Evolutionary conservation across 1,139 yeast genomes (phyloP), one percentile per base, ranked within the genome.

Genomic region (Candida albicans): DNA sequence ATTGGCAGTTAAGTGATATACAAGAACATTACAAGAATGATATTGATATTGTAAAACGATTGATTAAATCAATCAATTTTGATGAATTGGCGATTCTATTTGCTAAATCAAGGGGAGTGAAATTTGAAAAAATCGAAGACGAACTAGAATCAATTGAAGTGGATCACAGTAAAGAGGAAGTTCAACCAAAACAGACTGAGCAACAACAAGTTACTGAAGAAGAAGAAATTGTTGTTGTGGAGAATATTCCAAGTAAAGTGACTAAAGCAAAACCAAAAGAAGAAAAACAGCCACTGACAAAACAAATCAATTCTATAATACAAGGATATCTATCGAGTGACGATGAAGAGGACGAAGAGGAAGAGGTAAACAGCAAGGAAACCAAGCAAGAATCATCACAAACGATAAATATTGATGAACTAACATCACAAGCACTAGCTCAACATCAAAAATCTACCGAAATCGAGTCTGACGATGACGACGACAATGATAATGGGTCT

Each of bases 1-100:
- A 56, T 41, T 70, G 75, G 75, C 73, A 68, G 52, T 50, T 68
- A 33, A 40, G 53, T 28, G 73, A 68, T 39, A 33, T 67, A 14
- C 49, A 48, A 18, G 47, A 46, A 9, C 41, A 37, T 7, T 51
- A 52, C 22, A 18, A 18, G 5, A 27, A 10, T 42, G 51, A 42
- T n/a, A 50, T 54, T 2, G 56, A 56, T 33, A 43, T 55, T 47
- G 55, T 4, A 18, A 3, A 18, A 18, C 22, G 5, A 55, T 37
- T 37, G 30, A 29, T 31, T 13, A 45, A 37, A 33, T 52, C 63
- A 41, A 43, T 56, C 11, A 55, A 68, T 43, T 68, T 52, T 45
- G 70, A 72, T 45, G 62, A 65, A 34, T 54, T 71, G 28, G 62
- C 58, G 10, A 29, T 67, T 2, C 50, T 70, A 35, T 54, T 67